phyloP scores from a whole-genome alignment of 139 green algal species.

The Chlorella sp. region DNA sequence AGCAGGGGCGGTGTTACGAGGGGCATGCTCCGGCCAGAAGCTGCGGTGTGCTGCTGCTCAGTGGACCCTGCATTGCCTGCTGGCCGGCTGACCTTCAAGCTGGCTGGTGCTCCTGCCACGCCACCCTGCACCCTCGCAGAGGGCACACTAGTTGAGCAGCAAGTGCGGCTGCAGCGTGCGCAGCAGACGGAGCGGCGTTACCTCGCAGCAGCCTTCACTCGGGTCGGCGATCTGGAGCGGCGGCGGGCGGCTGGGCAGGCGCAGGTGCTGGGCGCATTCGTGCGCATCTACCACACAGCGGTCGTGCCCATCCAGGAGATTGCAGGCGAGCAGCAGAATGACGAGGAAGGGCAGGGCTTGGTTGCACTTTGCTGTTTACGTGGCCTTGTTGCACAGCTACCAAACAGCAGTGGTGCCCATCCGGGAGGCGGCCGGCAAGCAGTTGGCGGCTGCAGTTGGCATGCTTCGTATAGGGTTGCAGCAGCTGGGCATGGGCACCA shows the following conservation, averaged over 20 bases:
- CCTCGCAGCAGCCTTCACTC: slow-evolving; percentile 52
- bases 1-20: background rate
- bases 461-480: too few relatives aligned
- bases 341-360: too few relatives aligned
- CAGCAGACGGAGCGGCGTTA: slow-evolving; percentile 55
- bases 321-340: background rate
- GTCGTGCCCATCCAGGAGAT: slow-evolving; percentile 10
- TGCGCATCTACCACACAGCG: slow-evolving; percentile 9
- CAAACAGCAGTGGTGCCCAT: too few relatives aligned
- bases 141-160: slow-evolving; percentile 52
- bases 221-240: slow-evolving; percentile 57
- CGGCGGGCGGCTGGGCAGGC: slow-evolving; percentile 41
- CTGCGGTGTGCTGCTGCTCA: background rate
- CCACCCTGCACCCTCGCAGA: slow-evolving; percentile 10
- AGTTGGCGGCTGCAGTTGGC: too few relatives aligned
- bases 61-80: background rate
- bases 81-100: background rate
- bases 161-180: slow-evolving; percentile 44
- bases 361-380: too few relatives aligned
- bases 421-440: too few relatives aligned
- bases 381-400: too few relatives aligned
- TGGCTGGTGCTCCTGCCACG: background rate
- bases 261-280: slow-evolving; percentile 31
- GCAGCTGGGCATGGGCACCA: too few relatives aligned
- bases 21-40: too few relatives aligned